A percentile compares a stretch with the other conserved stretches of the same genome.
phyloP scores from a whole-genome alignment of 176 grass and related monocot genomes.

The Ampelocalamus luodianensis region DNA sequence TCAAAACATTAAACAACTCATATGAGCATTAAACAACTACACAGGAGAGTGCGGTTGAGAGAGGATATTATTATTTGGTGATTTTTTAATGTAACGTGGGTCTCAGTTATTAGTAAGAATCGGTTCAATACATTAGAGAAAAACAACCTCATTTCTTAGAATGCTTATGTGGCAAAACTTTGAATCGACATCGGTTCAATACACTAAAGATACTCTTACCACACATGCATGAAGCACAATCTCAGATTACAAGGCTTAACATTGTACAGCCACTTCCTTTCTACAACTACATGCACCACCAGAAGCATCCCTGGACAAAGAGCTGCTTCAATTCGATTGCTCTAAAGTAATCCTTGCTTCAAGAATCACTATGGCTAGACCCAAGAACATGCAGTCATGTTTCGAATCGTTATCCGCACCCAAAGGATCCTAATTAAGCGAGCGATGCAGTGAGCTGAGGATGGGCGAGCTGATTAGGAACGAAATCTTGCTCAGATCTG shows the following conservation, averaged over 20 bases:
- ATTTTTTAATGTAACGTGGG: too few species aligned
- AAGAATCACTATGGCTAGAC: background rate
- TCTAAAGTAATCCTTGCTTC: background rate
- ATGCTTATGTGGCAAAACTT: too few species aligned
- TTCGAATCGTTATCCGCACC: background rate
- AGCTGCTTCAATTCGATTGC: background rate
- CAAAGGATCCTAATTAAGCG: conserved; percentile 11
- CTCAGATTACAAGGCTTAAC: conserved; percentile 1
- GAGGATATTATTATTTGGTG: too few species aligned
- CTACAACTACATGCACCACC: background rate
- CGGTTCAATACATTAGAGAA: too few species aligned
- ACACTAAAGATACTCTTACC: too few species aligned
- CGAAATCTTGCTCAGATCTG: conserved; percentile 35
- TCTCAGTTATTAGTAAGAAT: too few species aligned
- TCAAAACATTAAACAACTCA: too few species aligned
- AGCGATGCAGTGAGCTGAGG: background rate
- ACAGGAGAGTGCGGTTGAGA: too few species aligned
- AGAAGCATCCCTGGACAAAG: background rate
- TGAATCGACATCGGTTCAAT: too few species aligned
- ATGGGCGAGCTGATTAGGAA: background rate
- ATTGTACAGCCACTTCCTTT: background rate
- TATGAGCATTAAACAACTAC: too few species aligned
- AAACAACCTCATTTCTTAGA: too few species aligned
- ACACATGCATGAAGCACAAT: background rate
- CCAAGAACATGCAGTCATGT: background rate